Evolutionary conservation across 2,329 filamentous ascomycete species (phyloP), one percentile per base, ranked within the genome.

Genomic region (Fusarium oligoseptatum): DNA sequence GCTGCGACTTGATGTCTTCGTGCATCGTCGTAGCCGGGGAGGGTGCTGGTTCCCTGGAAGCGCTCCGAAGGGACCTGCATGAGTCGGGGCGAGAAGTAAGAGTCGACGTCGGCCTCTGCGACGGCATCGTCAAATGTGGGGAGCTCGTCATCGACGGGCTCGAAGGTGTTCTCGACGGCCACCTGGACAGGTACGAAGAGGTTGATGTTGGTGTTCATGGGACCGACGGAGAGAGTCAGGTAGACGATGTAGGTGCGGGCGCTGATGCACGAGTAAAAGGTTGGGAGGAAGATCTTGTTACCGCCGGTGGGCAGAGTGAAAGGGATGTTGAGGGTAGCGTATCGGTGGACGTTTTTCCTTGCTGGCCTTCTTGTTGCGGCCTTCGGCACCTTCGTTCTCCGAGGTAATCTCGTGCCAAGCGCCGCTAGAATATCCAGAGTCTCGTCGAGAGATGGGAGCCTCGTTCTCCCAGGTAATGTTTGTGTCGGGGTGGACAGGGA

Each of bases 211-310:
- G 83, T 85, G 76, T 82, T 85, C 65, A 83, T 80, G 9, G 85
- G 81, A 17, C 83, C 85, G 3, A 84, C 82, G 1, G 83, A 83
- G 6, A 90, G 68, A 8, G 81, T 83, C 7, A 91, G 76, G 73
- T 86, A 85, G 34, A 91, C 77, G 6, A 86, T 84, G 79, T 91
- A 91, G n/a, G 86, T 85, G 29, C 89, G 86, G 9, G 87, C 88
- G 41, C 85, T 82, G 78, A 91, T 86, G 82, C 89, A 91, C 10
- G 87, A 88, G 81, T 90, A 88, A 77, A 91, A 91, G 6, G 87
- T 88, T 0, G 89, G 89, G 24, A 90, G 71, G 73, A 90, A 88
- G 10, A 85, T 82, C 78, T 86, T 88, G 76, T 84, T 86, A 80
- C 85, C 86, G 32, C 81, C 78, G 10, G 82, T 79, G 5, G 88